Evolutionary conservation across 441 rosid genomes (phyloP).

Genomic region (Rhodomyrtus psidioides): DNA sequence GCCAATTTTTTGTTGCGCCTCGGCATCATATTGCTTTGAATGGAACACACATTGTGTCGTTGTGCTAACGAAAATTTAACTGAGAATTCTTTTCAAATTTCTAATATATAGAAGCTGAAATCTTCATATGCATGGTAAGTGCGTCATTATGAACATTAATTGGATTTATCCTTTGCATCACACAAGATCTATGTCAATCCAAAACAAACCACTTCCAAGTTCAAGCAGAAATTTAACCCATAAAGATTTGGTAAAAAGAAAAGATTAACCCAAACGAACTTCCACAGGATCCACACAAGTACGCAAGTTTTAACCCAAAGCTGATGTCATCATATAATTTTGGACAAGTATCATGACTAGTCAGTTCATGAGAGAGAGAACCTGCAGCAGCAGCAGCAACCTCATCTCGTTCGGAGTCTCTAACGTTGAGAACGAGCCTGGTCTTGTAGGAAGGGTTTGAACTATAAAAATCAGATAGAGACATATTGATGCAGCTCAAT

Average conservation of each 20-base stretch:
- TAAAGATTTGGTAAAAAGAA: too few relatives aligned
- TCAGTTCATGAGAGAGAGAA: not conserved
- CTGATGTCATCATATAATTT: not conserved
- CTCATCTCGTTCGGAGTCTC: not conserved
- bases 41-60: too few relatives aligned
- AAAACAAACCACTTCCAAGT: too few relatives aligned
- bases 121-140: too few relatives aligned
- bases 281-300: not conserved
- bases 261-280: not conserved
- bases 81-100: too few relatives aligned
- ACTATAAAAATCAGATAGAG: not conserved
- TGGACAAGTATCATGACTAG: not conserved
- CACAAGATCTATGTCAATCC: not conserved
- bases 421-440: not conserved
- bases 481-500: not conserved
- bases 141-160: not conserved
- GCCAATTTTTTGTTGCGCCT: too few relatives aligned
- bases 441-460: not conserved
- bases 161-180: not conserved
- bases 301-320: not conserved
- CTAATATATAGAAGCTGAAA: too few relatives aligned
- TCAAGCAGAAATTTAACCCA: not conserved
- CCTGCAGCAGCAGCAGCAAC: not conserved
- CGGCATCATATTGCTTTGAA: too few relatives aligned
- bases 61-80: too few relatives aligned